These are phyloP conservation scores for Talaromyces rugulosus DNA, from an alignment of 2,329 filamentous ascomycete genomes.

Conservation along the genomic window DNA sequence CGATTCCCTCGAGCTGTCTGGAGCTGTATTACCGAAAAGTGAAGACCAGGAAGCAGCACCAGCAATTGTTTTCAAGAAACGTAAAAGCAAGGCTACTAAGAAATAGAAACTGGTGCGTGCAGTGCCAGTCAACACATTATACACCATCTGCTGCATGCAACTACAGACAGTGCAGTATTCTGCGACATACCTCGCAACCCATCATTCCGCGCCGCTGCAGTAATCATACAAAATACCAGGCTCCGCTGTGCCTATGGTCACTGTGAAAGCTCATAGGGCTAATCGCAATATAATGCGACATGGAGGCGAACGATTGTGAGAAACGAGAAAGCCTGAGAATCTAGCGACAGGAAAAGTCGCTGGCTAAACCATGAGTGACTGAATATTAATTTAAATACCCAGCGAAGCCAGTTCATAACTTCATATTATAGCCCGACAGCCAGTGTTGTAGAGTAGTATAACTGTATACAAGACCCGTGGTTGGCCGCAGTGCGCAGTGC, in stretches of 20 bases:
- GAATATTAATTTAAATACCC: not conserved
- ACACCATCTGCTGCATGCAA: not conserved
- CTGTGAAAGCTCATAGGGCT: not conserved
- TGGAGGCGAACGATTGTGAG: not conserved
- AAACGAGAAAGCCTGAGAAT: not conserved
- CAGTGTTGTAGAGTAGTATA: not conserved
- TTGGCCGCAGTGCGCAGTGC: not conserved
- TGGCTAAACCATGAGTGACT: not conserved
- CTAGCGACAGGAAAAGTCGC: not conserved
- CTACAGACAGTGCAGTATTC: not conserved
- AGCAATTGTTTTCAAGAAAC: constrained; percentile 46
- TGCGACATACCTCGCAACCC: not conserved
- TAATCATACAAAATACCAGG: not conserved
- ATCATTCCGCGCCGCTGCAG: not conserved
- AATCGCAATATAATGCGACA: not conserved
- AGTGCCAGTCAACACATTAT: not conserved
- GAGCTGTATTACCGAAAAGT: constrained; percentile 12
- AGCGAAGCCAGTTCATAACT: not conserved
- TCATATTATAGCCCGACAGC: not conserved
- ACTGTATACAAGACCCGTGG: not conserved
- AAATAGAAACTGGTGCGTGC: constrained; percentile 21
- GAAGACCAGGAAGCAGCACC: constrained; percentile 21
- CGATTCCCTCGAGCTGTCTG: constrained; percentile 2
- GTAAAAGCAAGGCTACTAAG: constrained; percentile 42
- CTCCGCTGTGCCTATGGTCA: not conserved